phyloP scores from a whole-genome alignment of 2,329 filamentous ascomycete species.

The Trichoderma gracile region DNA sequence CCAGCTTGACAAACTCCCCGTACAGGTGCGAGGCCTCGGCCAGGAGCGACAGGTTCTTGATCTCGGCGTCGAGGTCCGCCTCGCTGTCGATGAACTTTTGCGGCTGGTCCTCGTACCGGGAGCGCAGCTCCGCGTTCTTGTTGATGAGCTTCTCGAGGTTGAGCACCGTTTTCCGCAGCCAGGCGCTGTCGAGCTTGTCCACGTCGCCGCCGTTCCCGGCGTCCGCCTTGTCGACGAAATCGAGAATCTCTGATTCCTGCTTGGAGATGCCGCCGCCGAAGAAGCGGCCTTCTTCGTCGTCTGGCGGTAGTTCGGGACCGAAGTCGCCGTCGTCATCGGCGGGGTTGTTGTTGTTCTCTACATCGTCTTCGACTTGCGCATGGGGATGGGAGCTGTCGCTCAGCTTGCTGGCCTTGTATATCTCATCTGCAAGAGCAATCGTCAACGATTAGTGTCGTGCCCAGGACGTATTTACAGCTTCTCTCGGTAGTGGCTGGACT shows the following conservation, averaged over 20 bases:
- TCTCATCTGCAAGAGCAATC: conserved; percentile 48
- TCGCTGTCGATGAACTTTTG: conserved; percentile 82
- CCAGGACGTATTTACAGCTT: neutral
- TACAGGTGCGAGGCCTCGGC: conserved; percentile 86
- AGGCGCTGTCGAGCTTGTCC: conserved; percentile 79
- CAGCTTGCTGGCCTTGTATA: conserved; percentile 64
- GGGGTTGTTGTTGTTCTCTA: conserved; percentile 39
- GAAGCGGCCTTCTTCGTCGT: conserved; percentile 92
- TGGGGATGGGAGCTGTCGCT: conserved; percentile 48
- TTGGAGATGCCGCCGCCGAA: conserved; percentile 88
- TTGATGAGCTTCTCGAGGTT: conserved; percentile 89
- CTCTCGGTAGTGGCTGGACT: conserved; percentile 29
- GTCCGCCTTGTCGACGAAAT: conserved; percentile 71
- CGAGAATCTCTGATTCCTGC: conserved; percentile 78
- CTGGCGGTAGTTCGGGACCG: conserved; percentile 49
- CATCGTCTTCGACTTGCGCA: conserved; percentile 47
- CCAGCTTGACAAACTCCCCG: conserved; percentile 73
- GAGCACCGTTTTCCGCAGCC: conserved; percentile 78
- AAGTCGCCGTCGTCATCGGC: conserved; percentile 52
- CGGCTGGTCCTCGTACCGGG: conserved; percentile 78
- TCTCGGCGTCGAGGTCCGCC: conserved; percentile 84
- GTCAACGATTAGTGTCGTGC: neutral
- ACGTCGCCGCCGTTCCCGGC: conserved; percentile 44
- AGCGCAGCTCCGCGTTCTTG: conserved; percentile 86
- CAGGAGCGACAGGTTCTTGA: conserved; percentile 83